Conservation (phyloP, 2,329 filamentous ascomycete genomes). For the Xylaria sp. region DNA sequence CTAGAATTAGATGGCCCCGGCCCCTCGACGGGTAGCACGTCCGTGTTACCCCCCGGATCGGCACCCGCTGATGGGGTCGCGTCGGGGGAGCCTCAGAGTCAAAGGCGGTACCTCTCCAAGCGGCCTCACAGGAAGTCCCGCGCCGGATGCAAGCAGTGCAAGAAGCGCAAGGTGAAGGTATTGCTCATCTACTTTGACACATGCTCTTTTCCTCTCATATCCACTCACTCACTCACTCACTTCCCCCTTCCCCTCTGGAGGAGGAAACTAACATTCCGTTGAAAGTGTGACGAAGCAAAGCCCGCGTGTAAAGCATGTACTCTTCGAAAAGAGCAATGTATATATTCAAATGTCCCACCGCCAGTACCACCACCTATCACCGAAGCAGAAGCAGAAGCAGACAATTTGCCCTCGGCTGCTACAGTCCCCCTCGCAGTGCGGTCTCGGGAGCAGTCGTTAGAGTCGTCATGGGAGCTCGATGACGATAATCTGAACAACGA, state of each 20-base stretch:
- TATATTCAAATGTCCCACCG: slow-evolving; percentile 54
- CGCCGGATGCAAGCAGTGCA: slow-evolving; percentile 65
- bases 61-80: not conserved
- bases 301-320: slow-evolving; percentile 63
- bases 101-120: slow-evolving; percentile 58
- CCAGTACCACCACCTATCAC: slow-evolving; percentile 5
- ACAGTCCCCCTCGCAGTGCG: slow-evolving; percentile 8
- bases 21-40: slow-evolving; percentile 22
- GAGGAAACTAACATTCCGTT: slow-evolving; percentile 25
- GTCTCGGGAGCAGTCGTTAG: slow-evolving; percentile 20
- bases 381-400: not conserved
- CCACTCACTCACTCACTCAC: not conserved
- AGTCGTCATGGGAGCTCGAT: slow-evolving; percentile 1
- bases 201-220: not conserved
- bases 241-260: too few species aligned
- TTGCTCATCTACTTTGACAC: not conserved
- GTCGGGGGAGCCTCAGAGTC: slow-evolving; percentile 7
- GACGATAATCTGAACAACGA: slow-evolving; percentile 1
- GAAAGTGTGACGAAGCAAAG: slow-evolving; percentile 62
- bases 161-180: slow-evolving; percentile 62
- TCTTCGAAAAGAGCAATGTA: slow-evolving; percentile 60
- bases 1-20: slow-evolving; percentile 28
- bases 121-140: slow-evolving; percentile 67
- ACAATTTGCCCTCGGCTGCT: not conserved
- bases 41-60: not conserved